A percentile compares a stretch with the other conserved stretches of the same genome.
Evolutionary conservation across 169 alveolate genomes (phyloP).

Genomic region (Plasmodium yoelii): DNA sequence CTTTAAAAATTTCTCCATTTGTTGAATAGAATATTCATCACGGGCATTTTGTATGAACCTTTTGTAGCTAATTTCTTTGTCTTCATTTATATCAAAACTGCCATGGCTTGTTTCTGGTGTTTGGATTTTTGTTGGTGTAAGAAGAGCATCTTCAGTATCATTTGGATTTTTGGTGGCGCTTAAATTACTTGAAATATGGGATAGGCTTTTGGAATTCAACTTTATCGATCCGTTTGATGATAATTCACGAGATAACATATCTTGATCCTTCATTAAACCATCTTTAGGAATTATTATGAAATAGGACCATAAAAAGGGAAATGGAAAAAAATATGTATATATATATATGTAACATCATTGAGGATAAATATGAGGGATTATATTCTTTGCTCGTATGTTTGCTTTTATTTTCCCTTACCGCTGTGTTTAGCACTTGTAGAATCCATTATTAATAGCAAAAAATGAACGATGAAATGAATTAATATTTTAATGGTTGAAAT

Average conservation of each 20-base stretch:
- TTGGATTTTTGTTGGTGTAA: background rate
- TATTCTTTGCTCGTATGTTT: background rate
- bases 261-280: background rate
- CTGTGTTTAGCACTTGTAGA: background rate
- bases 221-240: conserved; percentile 20
- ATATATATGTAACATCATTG: background rate
- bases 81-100: conserved; percentile 17
- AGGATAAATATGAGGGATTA: background rate
- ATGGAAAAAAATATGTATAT: conserved; percentile 2
- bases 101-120: conserved; percentile 5
- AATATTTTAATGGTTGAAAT: no score
- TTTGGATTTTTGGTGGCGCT: no score
- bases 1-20: conserved; percentile 71
- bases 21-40: conserved; percentile 45
- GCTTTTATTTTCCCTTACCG: conserved; percentile 8
- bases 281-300: background rate
- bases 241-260: background rate
- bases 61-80: conserved; percentile 22
- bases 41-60: conserved; percentile 27
- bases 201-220: no score
- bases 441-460: conserved; percentile 14
- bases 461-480: background rate
- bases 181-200: no score
- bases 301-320: background rate
- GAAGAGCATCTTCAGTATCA: no score